Base-by-base conservation (phyloP, 768 basidiomycete species). In the Cubamyces sp. region DNA sequence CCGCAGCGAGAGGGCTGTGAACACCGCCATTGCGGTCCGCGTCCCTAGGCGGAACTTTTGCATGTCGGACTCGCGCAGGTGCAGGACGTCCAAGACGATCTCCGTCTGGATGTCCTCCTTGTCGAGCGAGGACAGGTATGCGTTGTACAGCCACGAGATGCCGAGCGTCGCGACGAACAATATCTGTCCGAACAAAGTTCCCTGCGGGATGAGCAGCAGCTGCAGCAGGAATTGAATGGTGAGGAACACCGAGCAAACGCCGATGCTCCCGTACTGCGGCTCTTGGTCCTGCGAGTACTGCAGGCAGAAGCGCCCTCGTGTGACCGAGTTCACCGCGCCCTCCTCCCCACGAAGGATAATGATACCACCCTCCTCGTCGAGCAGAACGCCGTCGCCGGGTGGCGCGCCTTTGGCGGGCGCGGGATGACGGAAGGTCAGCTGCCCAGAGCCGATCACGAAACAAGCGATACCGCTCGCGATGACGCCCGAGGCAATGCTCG, bases 111-210 rank as follows among this genome's bases (percentile, higher is more conserved):
- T 52, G 40, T 60, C 56, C 42, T 66, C 61, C 53, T 56, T 54
- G 56, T 62, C 61, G 46, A 66, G 56, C 47, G 61, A 52, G 15
- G 64, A 62, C n/a, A 66, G 57, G 48, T 46, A 66, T 15, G 61
- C 47, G 57, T 66, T 66, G 57, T 62, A 66, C n/a, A 30, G 28
- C 64, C 64, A 66, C 40, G 64, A 58, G 25, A 56, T 43, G 16
- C n/a, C 64, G 34, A 66, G 60, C 41, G 61, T 50, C 52, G 48
- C 47, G 40, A 66, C 57, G 64, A 66, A 66, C 51, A 66, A 49
- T 30, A 66, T 18, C 64, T 62, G 57, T 2, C 64, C 64, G 48
- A 62, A 60, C 19, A 62, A 54, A 48, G 45, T 55, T 12, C 64
- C 64, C 34, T 66, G 64, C 30, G 64, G 64, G 21, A 66, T 54